Conservation (phyloP, 495 filamentous ascomycete genomes). For the Lophium mytilinum region DNA sequence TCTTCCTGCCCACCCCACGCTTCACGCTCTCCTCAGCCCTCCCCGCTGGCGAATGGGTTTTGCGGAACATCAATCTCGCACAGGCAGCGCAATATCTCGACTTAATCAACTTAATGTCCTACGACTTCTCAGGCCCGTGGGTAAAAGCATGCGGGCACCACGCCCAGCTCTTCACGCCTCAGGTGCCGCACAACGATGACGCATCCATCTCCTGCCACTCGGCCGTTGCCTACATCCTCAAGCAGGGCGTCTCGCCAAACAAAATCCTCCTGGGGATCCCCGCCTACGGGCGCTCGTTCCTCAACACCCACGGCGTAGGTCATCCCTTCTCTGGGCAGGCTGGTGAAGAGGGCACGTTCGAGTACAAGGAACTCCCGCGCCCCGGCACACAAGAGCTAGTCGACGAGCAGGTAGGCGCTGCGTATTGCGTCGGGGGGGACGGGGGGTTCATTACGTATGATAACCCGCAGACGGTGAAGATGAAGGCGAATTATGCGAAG, state of each 20-base stretch:
- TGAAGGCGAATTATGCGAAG: conserved; percentile 76
- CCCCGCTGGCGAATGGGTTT: conserved; percentile 64
- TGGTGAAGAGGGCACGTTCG: conserved; percentile 75
- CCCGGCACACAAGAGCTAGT: conserved; percentile 60
- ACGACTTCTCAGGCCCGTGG: conserved; percentile 85
- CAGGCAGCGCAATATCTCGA: conserved; percentile 61
- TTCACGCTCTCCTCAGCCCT: conserved; percentile 76
- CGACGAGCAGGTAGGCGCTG: conserved; percentile 60
- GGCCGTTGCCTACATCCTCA: conserved; percentile 56
- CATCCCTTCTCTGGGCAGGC: conserved; percentile 55
- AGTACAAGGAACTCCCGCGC: conserved; percentile 70
- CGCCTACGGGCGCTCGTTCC: conserved; percentile 73
- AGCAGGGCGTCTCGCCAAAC: conserved; percentile 56
- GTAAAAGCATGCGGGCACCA: conserved; percentile 63
- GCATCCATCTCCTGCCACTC: conserved; percentile 57
- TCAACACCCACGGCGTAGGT: conserved; percentile 55
- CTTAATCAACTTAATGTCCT: conserved; percentile 75
- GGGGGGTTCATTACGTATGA: conserved; percentile 86
- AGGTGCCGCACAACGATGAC: conserved; percentile 36
- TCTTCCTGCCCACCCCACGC: conserved; percentile 60
- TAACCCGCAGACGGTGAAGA: conserved; percentile 71
- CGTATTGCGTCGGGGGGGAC: conserved; percentile 71
- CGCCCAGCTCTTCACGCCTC: conserved; percentile 63
- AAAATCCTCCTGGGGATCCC: conserved; percentile 80
- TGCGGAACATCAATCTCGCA: conserved; percentile 68